Conservation (phyloP, 1,284 basidiomycete species). For the Austroboletus niveus region DNA sequence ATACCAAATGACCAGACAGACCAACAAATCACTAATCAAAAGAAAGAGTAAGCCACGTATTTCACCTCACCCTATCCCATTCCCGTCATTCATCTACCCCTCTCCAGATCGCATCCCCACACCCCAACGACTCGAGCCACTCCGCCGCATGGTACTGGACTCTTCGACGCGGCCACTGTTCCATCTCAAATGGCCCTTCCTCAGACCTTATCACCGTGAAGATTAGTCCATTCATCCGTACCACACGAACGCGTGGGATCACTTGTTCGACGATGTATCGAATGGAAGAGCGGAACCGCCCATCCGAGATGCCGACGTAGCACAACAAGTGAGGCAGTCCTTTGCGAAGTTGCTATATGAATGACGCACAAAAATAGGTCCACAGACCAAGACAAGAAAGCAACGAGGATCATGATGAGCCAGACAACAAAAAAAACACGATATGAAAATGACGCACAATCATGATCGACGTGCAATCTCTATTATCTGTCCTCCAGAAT, state of each 20-base stretch:
- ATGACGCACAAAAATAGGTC: too few relatives aligned
- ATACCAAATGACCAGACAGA: too few relatives aligned
- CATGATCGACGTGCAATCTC: constrained; percentile 33
- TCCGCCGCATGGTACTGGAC: constrained; percentile 51
- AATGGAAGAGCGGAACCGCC: constrained; percentile 38
- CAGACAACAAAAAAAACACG: constrained; percentile 1
- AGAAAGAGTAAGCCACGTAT: too few relatives aligned
- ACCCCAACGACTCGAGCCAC: constrained; percentile 63
- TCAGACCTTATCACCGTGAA: constrained; percentile 45
- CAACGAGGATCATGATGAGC: neutral
- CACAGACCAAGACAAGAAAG: neutral
- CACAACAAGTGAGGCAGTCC: constrained; percentile 54
- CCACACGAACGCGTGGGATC: constrained; percentile 59
- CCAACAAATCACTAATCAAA: too few relatives aligned
- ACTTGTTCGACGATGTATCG: constrained; percentile 48
- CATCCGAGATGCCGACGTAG: constrained; percentile 51
- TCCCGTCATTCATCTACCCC: constrained; percentile 12
- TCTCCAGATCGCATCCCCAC: constrained; percentile 43
- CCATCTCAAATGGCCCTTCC: constrained; percentile 38
- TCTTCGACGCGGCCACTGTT: constrained; percentile 55
- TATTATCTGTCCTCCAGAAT: constrained; percentile 34
- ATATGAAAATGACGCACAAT: constrained; percentile 25
- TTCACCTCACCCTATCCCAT: too few relatives aligned
- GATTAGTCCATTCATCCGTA: constrained; percentile 50
- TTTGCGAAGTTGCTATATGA: constrained; percentile 52